phyloP scores from a whole-genome alignment of 1,139 yeast species.

The Protomyces pachydermus region DNA sequence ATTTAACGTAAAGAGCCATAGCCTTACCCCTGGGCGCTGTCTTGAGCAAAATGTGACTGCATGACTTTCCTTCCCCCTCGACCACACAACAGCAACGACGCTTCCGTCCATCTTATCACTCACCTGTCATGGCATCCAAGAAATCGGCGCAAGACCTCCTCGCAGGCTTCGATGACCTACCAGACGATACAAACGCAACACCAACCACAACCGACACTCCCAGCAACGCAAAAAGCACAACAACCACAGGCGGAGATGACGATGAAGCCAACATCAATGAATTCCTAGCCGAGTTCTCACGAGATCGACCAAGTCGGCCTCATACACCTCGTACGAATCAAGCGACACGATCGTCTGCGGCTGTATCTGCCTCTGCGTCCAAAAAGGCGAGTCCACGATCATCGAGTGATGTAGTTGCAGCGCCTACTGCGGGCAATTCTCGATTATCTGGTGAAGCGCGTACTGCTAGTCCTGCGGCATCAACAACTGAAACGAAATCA shows the following conservation, averaged over 20 bases:
- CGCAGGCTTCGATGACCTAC: not conserved
- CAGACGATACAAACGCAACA: not conserved
- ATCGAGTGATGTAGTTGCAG: no score
- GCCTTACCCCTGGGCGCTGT: no score
- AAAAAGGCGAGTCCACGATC: not conserved
- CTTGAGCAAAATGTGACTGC: no score
- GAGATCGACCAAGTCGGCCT: conserved; percentile 18
- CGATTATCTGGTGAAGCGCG: not conserved
- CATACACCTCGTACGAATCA: not conserved
- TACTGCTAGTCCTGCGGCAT: not conserved
- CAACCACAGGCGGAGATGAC: conserved; percentile 2
- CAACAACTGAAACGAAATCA: not conserved
- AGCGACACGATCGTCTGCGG: conserved; percentile 10
- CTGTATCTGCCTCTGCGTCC: not conserved
- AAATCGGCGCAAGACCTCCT: not conserved
- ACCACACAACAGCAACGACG: no score
- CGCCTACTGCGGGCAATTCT: not conserved
- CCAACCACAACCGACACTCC: not conserved
- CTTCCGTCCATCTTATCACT: no score
- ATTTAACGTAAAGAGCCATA: no score
- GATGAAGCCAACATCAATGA: conserved; percentile 26
- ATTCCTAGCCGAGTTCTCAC: conserved; percentile 22
- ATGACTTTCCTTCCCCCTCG: no score
- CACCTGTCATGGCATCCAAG: not conserved
- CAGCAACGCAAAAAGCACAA: not conserved